Evolutionary conservation across 768 basidiomycete genomes (phyloP), one percentile per base, ranked within the genome.

Genomic region (Crassisporium funariophilum): DNA sequence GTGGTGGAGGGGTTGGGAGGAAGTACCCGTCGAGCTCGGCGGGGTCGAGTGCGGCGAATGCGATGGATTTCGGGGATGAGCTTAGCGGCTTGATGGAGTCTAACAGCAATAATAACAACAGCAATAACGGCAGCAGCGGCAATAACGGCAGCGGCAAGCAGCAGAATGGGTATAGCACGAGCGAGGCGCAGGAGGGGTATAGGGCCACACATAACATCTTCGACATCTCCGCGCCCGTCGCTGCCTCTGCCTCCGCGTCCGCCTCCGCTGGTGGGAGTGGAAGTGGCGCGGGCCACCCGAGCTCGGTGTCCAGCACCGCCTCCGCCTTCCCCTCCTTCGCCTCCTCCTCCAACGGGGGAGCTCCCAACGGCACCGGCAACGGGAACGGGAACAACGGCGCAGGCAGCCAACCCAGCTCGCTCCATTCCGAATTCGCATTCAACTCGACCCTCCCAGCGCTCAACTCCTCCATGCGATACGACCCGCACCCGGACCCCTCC

Each of bases 41-140:
- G n/a, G n/a, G n/a, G n/a, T n/a, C n/a, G n/a, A n/a, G n/a, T n/a
- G n/a, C n/a, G n/a, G n/a, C n/a, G 47, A 51, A n/a, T 49, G 45
- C 33, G 47, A 61, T 46, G 56, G 84, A 88, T 64, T 81, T 88
- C 54, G 67, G 72, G 31, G 86, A 88, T 64, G 88, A 89, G 52
- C 77, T 88, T 24, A 84, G 79, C 1, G 74, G 65, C 8, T 74
- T 87, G 50, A 82, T 85, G 64, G 72, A 65, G 45, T 54, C 67
- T 44, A 50, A 54, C 24, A 25, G 40, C 20, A 21, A 2, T 27
- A 50, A 13, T 31, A 15, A 4, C 41, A 27, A 41, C 47, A 37
- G 45, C 57, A 48, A 44, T 49, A 52, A 20, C 55, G 52, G 44
- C 50, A 50, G 35, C 53, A 53, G 15, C 38, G 44, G 16, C 50